Evolutionary conservation across 371 early-diverging fungal species (phyloP), one percentile per base, ranked within the genome.

Genomic region (Amoeboaphelidium protococcarum): DNA sequence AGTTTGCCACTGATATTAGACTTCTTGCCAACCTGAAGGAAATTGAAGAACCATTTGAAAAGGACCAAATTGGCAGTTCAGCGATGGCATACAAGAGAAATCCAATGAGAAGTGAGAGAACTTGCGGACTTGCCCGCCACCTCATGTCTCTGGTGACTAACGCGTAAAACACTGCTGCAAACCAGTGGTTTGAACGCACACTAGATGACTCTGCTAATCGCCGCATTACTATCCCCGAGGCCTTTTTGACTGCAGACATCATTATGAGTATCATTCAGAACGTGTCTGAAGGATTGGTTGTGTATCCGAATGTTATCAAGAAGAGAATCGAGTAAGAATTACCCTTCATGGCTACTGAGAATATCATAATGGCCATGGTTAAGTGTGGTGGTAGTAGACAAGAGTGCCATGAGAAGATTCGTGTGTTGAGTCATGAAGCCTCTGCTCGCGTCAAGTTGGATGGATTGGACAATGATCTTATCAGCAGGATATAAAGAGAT

Each of bases 71-170:
- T 49, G 50, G 46, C 6, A 79, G 80, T 31, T 87, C 88, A 26
- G 96, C 96, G 46, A 92, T 95, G 96, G 94, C 96, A 48, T 95
- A 95, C 69, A 95, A 95, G 78, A 82, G 94, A 56, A 95, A 95
- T 71, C 96, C 96, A 26, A 95, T 95, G 92, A 79, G 91, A 43
- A 82, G 78, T 55, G 96, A 95, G 58, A 83, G 96, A 54, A 80
- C 86, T 26, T 91, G 92, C 69, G 76, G 85, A 26, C 72, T 95
- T 47, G 63, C 89, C n/a, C 82, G 95, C 48, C 94, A 95, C 59
- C 67, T 95, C 52, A 84, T 88, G 79, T 67, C 80, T n/a, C 71
- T 95, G 10, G 71, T 75, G 47, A 74, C 74, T 56, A 78, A 95
- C 60, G 78, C 86, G 26, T 63, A 82, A 41, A 75, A 82, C 50